These are phyloP conservation scores for Ilex aquifolium DNA, from an alignment of 257 asterid species.

Conservation along the genomic window DNA sequence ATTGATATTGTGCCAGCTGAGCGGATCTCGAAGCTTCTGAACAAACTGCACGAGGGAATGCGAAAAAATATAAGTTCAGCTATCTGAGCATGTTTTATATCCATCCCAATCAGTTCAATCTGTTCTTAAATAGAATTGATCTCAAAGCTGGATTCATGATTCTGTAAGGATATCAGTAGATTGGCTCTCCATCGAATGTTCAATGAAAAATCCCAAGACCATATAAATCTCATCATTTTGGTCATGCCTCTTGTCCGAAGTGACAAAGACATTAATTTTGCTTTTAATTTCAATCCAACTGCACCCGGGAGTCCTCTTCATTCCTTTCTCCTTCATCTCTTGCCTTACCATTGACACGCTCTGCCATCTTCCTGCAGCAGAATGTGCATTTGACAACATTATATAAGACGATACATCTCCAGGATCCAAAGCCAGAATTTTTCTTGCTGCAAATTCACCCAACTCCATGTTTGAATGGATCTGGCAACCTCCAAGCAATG, in stretches of 20 bases:
- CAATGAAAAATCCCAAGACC: conserved; percentile 28
- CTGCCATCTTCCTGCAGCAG: conserved; percentile 78
- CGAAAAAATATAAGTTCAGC: too few relatives aligned
- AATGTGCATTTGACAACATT: conserved; percentile 83
- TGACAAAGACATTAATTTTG: conserved; percentile 60
- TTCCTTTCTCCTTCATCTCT: conserved; percentile 55
- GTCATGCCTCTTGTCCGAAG: conserved; percentile 45
- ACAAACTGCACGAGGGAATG: too few relatives aligned
- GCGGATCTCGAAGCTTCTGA: too few relatives aligned
- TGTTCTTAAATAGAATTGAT: too few relatives aligned
- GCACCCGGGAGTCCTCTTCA: conserved; percentile 62
- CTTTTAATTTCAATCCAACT: conserved; percentile 74
- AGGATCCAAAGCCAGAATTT: conserved; percentile 63
- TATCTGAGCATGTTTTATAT: too few relatives aligned
- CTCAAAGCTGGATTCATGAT: too few relatives aligned
- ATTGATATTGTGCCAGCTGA: too few relatives aligned
- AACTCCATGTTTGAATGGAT: conserved; percentile 50
- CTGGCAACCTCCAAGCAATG: conserved; percentile 74
- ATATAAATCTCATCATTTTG: conserved; percentile 32
- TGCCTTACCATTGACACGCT: conserved; percentile 35
- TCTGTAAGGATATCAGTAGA: conserved; percentile 4
- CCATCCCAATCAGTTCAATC: too few relatives aligned
- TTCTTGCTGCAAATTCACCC: conserved; percentile 53
- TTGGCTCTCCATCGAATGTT: conserved; percentile 26
- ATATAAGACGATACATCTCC: conserved; percentile 80